Base-by-base conservation (phyloP, 139 green algal genomes). In the Coelastrella sp. region DNA sequence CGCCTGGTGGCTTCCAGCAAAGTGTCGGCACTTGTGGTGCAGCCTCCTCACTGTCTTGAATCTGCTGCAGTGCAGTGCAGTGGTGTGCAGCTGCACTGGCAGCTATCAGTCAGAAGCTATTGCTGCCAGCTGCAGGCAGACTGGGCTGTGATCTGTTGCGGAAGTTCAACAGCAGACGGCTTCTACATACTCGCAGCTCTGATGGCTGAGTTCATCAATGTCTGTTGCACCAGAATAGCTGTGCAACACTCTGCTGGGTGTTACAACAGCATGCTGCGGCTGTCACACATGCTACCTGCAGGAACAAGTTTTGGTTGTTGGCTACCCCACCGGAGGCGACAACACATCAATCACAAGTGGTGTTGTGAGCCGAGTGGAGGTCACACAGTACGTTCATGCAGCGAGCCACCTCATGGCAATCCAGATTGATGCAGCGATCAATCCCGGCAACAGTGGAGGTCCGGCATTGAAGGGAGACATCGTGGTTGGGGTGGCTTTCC, bases 391-490 rank as follows among this genome's bases (percentile, higher is more conserved):
- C 86, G 94, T 94, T 10, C 94, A 96, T 84, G 93, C 93, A 11
- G 93, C 93, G 27, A 90, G 73, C 35, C 89, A 94, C 87, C 91
- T 96, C 73, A 95, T 96, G 93, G 94, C 93, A 0, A 95, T 95
- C n/a, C 94, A 96, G 82, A 96, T 96, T 27, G 94, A 96, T 66
- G 80, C 88, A 78, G 94, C 94, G 19, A 96, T 96, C 91, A 96
- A 96, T 85, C 91, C 92, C 8, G 82, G 90, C 63, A 93, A 92
- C 90, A 92, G 85, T 27, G 94, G 94, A 59, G 94, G 94, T 35
- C 94, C 94, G 1, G 94, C 93, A 1, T 85, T 96, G 9, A 89
- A 92, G 22, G 90, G 88, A 4, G 92, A 96, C 72, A 73, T 86
- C 80, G 92, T 95, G 78, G 92, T 94, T 76, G 94, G 94, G 0